Conservation (phyloP, 148 eudicot genomes). For the Camellia lanceoleosa region DNA sequence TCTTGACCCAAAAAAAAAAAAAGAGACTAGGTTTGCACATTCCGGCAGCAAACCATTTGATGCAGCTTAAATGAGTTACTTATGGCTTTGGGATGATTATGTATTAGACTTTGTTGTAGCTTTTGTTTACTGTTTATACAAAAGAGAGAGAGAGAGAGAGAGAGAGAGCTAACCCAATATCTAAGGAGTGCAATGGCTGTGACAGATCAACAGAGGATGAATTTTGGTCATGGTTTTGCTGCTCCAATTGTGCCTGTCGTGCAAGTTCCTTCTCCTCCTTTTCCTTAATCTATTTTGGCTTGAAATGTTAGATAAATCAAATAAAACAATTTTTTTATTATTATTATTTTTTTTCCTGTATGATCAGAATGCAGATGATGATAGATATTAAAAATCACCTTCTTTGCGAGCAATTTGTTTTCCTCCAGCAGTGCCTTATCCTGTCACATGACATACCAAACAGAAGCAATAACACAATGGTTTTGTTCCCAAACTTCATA, state of each 20-base stretch:
- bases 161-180: slow-evolving; percentile 28
- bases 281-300: slow-evolving; percentile 44
- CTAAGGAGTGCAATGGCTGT: slow-evolving; percentile 35
- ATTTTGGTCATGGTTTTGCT: slow-evolving; percentile 32
- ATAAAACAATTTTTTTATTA: neutral
- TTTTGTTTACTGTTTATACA: too few species aligned
- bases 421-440: slow-evolving; percentile 67
- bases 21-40: too few species aligned
- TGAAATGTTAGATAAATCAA: slow-evolving; percentile 7
- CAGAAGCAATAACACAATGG: neutral
- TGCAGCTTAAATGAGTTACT: too few species aligned
- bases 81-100: too few species aligned
- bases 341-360: neutral
- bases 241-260: slow-evolving; percentile 29
- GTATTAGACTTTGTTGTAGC: too few species aligned
- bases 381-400: slow-evolving; percentile 30
- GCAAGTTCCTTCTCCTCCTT: slow-evolving; percentile 37
- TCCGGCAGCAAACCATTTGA: too few species aligned
- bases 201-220: slow-evolving; percentile 30
- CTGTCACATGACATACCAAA: slow-evolving; percentile 34
- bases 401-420: slow-evolving; percentile 54
- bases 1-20: too few species aligned
- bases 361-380: neutral
- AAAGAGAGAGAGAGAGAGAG: neutral
- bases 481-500: slow-evolving; percentile 31